Evolutionary conservation across 75 land plant genomes (phyloP).

Genomic region (Cunninghamia lanceolata): DNA sequence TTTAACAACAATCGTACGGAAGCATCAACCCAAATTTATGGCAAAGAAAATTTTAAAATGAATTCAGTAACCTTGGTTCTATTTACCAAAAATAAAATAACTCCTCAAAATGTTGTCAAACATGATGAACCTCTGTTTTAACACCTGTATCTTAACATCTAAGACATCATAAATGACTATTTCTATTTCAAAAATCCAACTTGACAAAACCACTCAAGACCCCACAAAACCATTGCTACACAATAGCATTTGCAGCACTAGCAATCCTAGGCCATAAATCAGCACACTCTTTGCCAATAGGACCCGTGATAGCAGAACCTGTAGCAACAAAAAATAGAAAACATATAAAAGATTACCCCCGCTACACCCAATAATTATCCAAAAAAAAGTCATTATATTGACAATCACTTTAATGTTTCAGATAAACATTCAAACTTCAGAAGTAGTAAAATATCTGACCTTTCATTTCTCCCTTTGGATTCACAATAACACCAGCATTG

Average conservation of each 20-base stretch:
- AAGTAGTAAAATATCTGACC: constrained; percentile 23
- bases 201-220: background rate
- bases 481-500: constrained; percentile 73
- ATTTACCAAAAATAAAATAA: no score
- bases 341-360: background rate
- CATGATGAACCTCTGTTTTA: no score
- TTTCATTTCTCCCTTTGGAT: constrained; percentile 75
- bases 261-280: constrained; percentile 59
- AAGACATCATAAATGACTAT: background rate
- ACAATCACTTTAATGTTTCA: background rate
- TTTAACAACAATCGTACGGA: no score
- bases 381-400: background rate
- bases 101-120: no score
- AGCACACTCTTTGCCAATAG: constrained; percentile 47
- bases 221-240: constrained; percentile 1
- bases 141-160: background rate
- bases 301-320: constrained; percentile 32
- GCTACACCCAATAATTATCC: background rate
- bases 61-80: no score
- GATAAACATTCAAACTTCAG: background rate
- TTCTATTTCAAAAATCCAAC: background rate
- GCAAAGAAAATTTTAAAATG: no score
- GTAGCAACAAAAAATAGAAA: background rate
- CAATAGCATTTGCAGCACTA: constrained; percentile 65
- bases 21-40: no score